phyloP scores from a whole-genome alignment of 2,329 filamentous ascomycete genomes.

The Ceratocystis cubensis region DNA sequence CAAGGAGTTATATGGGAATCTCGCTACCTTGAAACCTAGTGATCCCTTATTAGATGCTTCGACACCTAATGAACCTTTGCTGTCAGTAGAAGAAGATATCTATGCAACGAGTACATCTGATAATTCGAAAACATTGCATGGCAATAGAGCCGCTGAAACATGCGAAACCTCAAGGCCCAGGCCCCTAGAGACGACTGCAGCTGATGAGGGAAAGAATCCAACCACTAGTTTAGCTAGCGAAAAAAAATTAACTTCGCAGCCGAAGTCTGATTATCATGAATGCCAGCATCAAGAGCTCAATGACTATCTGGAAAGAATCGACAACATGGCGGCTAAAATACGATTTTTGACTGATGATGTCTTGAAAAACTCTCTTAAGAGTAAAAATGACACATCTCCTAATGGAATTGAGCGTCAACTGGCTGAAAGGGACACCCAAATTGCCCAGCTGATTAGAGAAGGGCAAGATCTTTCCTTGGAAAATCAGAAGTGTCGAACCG shows the following conservation, averaged over 20 bases:
- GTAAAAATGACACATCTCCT: slow-evolving; percentile 46
- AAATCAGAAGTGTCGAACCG: slow-evolving; percentile 71
- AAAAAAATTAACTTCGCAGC: background rate
- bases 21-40: too few relatives aligned
- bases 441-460: slow-evolving; percentile 81
- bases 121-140: too few relatives aligned
- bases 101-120: too few relatives aligned
- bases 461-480: slow-evolving; percentile 76
- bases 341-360: slow-evolving; percentile 76
- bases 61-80: too few relatives aligned
- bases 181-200: background rate
- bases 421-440: slow-evolving; percentile 80
- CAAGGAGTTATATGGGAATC: too few relatives aligned
- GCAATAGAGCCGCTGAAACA: too few relatives aligned
- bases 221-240: background rate
- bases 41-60: too few relatives aligned
- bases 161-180: too few relatives aligned
- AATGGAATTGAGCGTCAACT: slow-evolving; percentile 65
- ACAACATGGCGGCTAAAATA: slow-evolving; percentile 81
- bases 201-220: background rate
- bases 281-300: slow-evolving; percentile 65
- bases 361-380: slow-evolving; percentile 59
- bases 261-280: slow-evolving; percentile 29
- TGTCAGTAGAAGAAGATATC: too few relatives aligned
- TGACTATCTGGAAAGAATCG: slow-evolving; percentile 70